Percentiles rank a stretch among this genome's conserved stretches.
Conservation (phyloP, 441 rosid species). For the Populus tomentosa region DNA sequence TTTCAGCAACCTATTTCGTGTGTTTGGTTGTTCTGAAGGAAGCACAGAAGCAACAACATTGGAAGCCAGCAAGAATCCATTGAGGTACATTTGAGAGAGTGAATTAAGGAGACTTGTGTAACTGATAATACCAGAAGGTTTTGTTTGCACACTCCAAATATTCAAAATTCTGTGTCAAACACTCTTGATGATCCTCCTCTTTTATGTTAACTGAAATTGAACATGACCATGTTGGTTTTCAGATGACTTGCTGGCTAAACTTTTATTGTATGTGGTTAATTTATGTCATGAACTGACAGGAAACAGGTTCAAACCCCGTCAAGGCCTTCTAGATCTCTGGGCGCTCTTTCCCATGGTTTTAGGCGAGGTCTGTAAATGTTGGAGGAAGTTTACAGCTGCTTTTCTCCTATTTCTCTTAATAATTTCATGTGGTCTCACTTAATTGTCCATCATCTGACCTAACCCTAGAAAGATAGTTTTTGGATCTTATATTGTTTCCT, state of each 20-base stretch:
- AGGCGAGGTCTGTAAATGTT: conserved; percentile 38
- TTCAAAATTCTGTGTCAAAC: neutral
- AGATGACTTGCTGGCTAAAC: neutral
- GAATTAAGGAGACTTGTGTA: neutral
- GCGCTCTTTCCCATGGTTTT: conserved; percentile 60
- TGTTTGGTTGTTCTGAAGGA: conserved; percentile 58
- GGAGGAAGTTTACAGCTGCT: neutral
- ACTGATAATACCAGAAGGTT: neutral
- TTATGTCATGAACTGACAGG: conserved; percentile 32
- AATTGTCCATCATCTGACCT: neutral
- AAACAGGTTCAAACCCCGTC: conserved; percentile 65
- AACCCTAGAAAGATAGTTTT: neutral
- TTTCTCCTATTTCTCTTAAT: neutral
- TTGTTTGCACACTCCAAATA: neutral
- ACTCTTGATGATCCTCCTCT: neutral
- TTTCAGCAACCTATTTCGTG: conserved; percentile 70
- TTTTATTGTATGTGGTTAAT: neutral
- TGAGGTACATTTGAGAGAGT: conserved; percentile 44
- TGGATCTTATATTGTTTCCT: neutral
- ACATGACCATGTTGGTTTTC: neutral
- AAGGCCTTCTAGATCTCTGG: conserved; percentile 68
- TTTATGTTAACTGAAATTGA: neutral
- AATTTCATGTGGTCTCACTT: neutral
- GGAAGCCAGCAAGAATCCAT: conserved; percentile 82
- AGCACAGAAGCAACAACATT: conserved; percentile 58